A percentile compares a stretch with the other conserved stretches of the same genome.
phyloP scores from a whole-genome alignment of 1,284 basidiomycete genomes.

The Leccinum huronense region DNA sequence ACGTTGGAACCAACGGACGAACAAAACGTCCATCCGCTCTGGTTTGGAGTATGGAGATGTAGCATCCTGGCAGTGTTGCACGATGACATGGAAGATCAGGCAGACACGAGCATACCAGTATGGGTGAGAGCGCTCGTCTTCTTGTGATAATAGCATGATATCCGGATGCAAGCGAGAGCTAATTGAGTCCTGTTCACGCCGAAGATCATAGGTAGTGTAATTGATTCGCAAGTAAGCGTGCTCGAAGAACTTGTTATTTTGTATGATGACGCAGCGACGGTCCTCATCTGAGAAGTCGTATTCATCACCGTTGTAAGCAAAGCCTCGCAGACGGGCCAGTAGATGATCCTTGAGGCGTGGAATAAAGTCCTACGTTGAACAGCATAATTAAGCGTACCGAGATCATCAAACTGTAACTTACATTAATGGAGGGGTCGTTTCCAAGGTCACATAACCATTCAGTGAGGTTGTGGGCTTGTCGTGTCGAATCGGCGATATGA shows the following conservation, averaged over 20 bases:
- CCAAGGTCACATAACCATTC: not conserved
- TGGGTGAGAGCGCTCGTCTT: slow-evolving; percentile 22
- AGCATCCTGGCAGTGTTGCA: slow-evolving; percentile 10
- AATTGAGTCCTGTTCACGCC: slow-evolving; percentile 27
- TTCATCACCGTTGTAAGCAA: not conserved
- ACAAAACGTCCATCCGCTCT: not conserved
- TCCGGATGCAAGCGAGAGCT: slow-evolving; percentile 13
- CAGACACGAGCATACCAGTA: slow-evolving; percentile 35
- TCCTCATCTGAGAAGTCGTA: not conserved
- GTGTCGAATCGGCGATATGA: not conserved
- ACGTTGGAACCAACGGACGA: not conserved
- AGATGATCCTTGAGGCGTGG: not conserved
- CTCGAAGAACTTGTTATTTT: not conserved
- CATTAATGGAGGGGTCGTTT: not conserved
- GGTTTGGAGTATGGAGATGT: not conserved
- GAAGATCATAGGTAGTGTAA: slow-evolving; percentile 17
- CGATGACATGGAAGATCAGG: slow-evolving; percentile 21
- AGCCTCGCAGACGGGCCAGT: not conserved
- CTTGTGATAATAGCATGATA: slow-evolving; percentile 18
- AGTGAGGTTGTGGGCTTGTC: not conserved
- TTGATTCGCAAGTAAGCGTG: not conserved
- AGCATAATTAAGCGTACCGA: slow-evolving; percentile 15
- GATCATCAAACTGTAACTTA: slow-evolving; percentile 12
- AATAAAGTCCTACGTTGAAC: slow-evolving; percentile 27
- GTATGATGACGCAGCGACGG: not conserved